Evolutionary conservation across 1,139 yeast genomes (phyloP), one percentile per base, ranked within the genome.

Genomic region (Blastobotrys serpentis): DNA sequence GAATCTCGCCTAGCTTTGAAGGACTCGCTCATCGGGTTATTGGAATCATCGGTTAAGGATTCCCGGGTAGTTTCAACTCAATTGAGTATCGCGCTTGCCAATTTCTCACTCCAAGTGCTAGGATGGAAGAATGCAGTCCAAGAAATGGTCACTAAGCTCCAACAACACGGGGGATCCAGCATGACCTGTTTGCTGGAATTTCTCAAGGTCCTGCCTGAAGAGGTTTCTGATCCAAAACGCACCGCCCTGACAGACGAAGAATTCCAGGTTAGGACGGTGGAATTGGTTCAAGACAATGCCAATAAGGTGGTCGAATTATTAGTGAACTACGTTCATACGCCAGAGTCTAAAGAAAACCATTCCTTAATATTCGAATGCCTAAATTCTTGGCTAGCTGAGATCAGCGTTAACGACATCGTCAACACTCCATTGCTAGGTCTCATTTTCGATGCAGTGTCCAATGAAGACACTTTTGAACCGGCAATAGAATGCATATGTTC

Each of bases 171-270:
- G 40, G 53, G 55, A 14, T 54, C 58, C 10, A 56, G 60, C 17
- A 65, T 70, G 57, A 75, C 70, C 37, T 72, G 76, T 36, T 63
- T 86, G 44, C 72, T 94, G 53, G 95, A 87, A 61, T 89, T 90
- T 60, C 75, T 94, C 54, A 83, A 82, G 62, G 83, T 92, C 44
- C 71, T 94, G 50, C 98, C 99, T 0, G 98, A 94, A 65, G 98
- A 94, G 66, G 76, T 92, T 44, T 71, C 82, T 44, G 94, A 86
- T 57, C 81, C 82, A 40, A 84, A 85, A 56, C 82, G 83, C 52
- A 79, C 95, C 1, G 83, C 92, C 26, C 71, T 90, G 52, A 80
- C 90, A 2, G 95, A 86, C 62, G 92, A 84, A 36, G 95, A 90
- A 62, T 86, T 86, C 61, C 76, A 78, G 51, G 58, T 65, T 2